A percentile compares a stretch with the other conserved stretches of the same genome.
Evolutionary conservation across 371 early-diverging fungal genomes (phyloP).

Genomic region (Batkoa obscura): DNA sequence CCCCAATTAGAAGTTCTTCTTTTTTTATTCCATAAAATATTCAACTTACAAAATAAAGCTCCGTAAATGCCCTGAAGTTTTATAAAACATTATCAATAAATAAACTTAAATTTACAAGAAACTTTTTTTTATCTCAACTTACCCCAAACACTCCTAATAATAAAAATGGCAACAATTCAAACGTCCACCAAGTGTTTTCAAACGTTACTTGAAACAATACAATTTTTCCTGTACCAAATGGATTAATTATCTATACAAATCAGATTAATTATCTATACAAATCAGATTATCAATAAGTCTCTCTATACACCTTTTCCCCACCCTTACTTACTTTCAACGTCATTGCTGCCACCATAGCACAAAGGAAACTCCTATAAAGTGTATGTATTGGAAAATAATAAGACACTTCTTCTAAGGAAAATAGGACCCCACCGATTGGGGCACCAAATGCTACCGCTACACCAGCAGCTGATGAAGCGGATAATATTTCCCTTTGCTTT

Average conservation of each 20-base stretch:
- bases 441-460: conserved; percentile 85
- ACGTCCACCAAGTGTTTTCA: conserved; percentile 65
- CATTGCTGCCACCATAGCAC: conserved; percentile 69
- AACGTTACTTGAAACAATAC: conserved; percentile 82
- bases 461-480: conserved; percentile 77
- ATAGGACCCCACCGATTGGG: conserved; percentile 89
- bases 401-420: conserved; percentile 74
- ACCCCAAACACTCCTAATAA: conserved; percentile 69
- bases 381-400: conserved; percentile 82
- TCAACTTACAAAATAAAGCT: conserved; percentile 62
- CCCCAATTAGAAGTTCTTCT: conserved; percentile 39
- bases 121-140: conserved; percentile 8
- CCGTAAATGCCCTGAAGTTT: conserved; percentile 86
- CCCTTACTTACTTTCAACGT: conserved; percentile 40
- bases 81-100: not conserved
- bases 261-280: not conserved
- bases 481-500: conserved; percentile 53
- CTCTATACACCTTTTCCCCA: too few species aligned
- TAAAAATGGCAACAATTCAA: conserved; percentile 67
- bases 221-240: conserved; percentile 75
- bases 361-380: conserved; percentile 78
- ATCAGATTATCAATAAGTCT: not conserved
- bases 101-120: not conserved
- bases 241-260: conserved; percentile 42
- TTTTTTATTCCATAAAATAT: conserved; percentile 40